A percentile compares a stretch with the other conserved stretches of the same genome.
These are phyloP conservation scores for Talaromyces sp. DNA, from an alignment of 2,329 filamentous ascomycete species.

Conservation along the genomic window DNA sequence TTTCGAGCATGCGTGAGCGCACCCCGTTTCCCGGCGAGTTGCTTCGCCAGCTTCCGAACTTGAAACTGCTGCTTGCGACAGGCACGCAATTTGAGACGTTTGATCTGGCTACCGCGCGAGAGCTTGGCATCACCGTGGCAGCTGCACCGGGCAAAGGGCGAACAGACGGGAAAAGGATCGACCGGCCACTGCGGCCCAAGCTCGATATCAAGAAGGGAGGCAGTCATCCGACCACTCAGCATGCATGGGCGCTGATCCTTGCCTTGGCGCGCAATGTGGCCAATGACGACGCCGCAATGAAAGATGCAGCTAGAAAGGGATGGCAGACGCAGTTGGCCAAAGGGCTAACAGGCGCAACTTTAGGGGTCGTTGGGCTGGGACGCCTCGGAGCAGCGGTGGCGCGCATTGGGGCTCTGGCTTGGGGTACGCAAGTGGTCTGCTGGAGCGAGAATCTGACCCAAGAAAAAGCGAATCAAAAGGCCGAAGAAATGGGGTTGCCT, in stretches of 20 bases:
- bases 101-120: background rate
- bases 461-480: conserved; percentile 59
- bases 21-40: conserved; percentile 61
- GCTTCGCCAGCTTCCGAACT: conserved; percentile 57
- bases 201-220: conserved; percentile 13
- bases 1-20: conserved; percentile 69
- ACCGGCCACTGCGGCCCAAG: conserved; percentile 21
- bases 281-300: conserved; percentile 56
- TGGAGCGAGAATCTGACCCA: conserved; percentile 71
- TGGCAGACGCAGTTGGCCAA: conserved; percentile 54
- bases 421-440: conserved; percentile 63
- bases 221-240: conserved; percentile 5
- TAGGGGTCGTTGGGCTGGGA: conserved; percentile 62
- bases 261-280: conserved; percentile 60
- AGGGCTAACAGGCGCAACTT: conserved; percentile 56
- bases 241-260: conserved; percentile 30
- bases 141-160: background rate
- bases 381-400: conserved; percentile 59
- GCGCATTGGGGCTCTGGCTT: conserved; percentile 56
- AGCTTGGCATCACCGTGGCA: background rate
- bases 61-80: conserved; percentile 64
- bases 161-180: background rate
- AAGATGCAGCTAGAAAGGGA: conserved; percentile 40
- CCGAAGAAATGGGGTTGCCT: conserved; percentile 49
- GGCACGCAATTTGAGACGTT: conserved; percentile 39